Base-by-base conservation (phyloP, 139 green algal species). In the Ostreobium quekettii region DNA sequence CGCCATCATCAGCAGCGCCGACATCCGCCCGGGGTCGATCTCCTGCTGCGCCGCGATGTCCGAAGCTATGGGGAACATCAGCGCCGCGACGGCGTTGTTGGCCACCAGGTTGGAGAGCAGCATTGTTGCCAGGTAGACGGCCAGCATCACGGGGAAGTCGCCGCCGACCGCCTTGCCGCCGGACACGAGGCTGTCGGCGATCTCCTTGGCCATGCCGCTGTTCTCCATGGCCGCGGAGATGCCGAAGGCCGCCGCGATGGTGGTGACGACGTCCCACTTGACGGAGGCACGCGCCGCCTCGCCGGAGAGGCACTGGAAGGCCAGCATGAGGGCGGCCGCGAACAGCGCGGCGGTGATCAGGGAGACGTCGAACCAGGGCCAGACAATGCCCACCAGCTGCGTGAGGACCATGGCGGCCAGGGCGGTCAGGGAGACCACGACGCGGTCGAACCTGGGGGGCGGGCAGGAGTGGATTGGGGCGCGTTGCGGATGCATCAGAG, bases 231-330 rank as follows among this genome's bases (percentile, higher is more conserved):
- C 78, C 0, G 60, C 62, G 2, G 74, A 83, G 29, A 88, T 68
- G 11, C 82, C 85, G 67, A 89, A 88, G 0, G 80, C 80, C 57
- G 78, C 77, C 35, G 75, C 78, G 53, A 87, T 84, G 47, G 76
- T 82, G 28, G 85, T 67, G 72, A 82, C 78, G 26, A 90, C 75
- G 5, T 78, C 71, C 80, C 79, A 85, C 30, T 85, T 76, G 60
- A 87, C 74, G 28, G 62, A 57, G 5, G 69, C 31, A 6, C 78
- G 48, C 0, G 79, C 78, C 30, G 78, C 53, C 22, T 77, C 36
- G 32, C 49, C 63, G 30, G 30, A 70, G 29, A 78, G 15, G 42
- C 73, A 86, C 36, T 68, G 61, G 19, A 38, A 28, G 22, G 53
- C 35, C 5, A 68, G 36, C 61, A 68, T 68, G 5, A 68, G 7